Evolutionary conservation across 108 stramenopile genomes (phyloP).

Genomic region (Cylindrotheca fusiformis): DNA sequence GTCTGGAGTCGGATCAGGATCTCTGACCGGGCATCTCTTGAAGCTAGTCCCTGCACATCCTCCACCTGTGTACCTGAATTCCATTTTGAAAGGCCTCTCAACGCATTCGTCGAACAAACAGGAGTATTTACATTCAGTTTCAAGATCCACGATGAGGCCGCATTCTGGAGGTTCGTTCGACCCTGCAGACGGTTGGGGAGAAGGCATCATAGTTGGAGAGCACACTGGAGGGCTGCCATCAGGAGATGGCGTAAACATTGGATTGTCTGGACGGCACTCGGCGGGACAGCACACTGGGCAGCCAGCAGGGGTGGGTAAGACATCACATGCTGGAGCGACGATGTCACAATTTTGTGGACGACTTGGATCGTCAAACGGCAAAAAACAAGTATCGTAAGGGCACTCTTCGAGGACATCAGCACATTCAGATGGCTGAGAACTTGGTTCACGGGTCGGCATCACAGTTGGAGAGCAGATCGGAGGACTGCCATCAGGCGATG

Average conservation of each 20-base stretch:
- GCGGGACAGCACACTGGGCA: background rate
- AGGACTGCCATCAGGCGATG: too few species aligned
- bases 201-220: background rate
- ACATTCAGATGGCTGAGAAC: background rate
- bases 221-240: background rate
- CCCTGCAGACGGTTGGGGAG: background rate
- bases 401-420: background rate
- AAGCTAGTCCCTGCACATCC: background rate
- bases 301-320: background rate
- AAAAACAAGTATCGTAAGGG: background rate
- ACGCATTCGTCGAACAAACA: conserved; percentile 11
- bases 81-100: conserved; percentile 14
- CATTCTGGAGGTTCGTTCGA: too few species aligned
- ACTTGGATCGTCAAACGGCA: background rate
- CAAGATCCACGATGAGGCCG: too few species aligned
- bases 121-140: too few species aligned
- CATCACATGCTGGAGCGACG: background rate
- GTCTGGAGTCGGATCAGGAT: too few species aligned
- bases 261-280: background rate
- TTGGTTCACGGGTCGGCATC: background rate
- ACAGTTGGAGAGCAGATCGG: background rate
- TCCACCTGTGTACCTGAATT: conserved; percentile 3
- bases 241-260: background rate
- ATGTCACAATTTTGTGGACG: background rate
- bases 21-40: conserved; percentile 8